These are phyloP conservation scores for Colletotrichum coccodes DNA, from an alignment of 2,329 filamentous ascomycete genomes.

Conservation along the genomic window DNA sequence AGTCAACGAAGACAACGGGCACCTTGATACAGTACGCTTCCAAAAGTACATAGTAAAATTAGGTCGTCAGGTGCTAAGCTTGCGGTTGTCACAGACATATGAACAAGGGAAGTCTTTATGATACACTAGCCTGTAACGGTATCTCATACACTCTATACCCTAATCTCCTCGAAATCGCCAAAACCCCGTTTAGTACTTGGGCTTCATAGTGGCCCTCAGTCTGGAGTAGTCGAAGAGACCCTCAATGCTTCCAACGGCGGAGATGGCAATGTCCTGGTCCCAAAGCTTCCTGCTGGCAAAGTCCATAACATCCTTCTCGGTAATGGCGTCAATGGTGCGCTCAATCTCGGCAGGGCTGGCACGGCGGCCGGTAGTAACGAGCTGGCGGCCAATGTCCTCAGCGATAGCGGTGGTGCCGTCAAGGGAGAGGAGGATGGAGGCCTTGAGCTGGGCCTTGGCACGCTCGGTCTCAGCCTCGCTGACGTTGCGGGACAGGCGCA, in stretches of 20 bases:
- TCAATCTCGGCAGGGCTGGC: slow-evolving; percentile 95
- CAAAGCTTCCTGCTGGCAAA: slow-evolving; percentile 96
- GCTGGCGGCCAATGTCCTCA: slow-evolving; percentile 98
- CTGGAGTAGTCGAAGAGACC: slow-evolving; percentile 82
- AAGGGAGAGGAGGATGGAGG: slow-evolving; percentile 94
- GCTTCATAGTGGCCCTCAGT: slow-evolving; percentile 86
- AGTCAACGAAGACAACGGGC: too few relatives aligned
- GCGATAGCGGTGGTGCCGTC: slow-evolving; percentile 97
- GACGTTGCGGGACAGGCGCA: slow-evolving; percentile 90
- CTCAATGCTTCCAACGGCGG: slow-evolving; percentile 93
- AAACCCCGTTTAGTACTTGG: slow-evolving; percentile 67
- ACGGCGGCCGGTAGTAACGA: slow-evolving; percentile 95
- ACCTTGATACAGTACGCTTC: neutral
- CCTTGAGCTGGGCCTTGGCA: slow-evolving; percentile 99
- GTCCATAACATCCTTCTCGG: slow-evolving; percentile 96
- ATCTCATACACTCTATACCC: slow-evolving; percentile 68
- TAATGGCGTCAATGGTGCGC: slow-evolving; percentile 86
- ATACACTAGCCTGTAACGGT: slow-evolving; percentile 63
- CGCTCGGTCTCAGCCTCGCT: slow-evolving; percentile 93
- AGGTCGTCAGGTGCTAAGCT: slow-evolving; percentile 29
- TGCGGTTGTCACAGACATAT: slow-evolving; percentile 31
- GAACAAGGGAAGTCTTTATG: slow-evolving; percentile 53
- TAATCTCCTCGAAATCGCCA: slow-evolving; percentile 46
- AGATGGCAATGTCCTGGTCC: slow-evolving; percentile 96
- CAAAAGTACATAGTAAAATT: slow-evolving; percentile 29